Conservation (phyloP, 1,284 basidiomycete genomes). For the Meira nashicola region DNA sequence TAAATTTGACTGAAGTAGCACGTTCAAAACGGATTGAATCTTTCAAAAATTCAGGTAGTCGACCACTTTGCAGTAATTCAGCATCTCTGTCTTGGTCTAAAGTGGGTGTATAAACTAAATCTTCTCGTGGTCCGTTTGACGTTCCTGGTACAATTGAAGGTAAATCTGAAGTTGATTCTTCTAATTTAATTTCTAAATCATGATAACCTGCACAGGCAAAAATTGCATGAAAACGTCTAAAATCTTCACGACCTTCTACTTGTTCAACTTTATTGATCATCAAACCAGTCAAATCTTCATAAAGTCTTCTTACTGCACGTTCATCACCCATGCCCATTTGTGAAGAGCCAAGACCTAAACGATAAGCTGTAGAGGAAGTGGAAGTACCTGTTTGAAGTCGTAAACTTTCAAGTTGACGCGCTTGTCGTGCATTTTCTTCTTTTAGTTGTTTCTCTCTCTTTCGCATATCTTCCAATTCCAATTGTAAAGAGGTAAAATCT, state of each 20-base stretch:
- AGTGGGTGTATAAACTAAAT: conserved; percentile 45
- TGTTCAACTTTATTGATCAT: conserved; percentile 23
- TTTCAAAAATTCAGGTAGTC: conserved; percentile 23
- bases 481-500: too few relatives aligned
- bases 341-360: not conserved
- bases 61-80: conserved; percentile 18
- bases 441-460: not conserved
- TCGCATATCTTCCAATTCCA: too few relatives aligned
- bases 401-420: not conserved
- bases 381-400: not conserved
- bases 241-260: conserved; percentile 15
- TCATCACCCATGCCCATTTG: conserved; percentile 20
- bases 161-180: conserved; percentile 24
- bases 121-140: conserved; percentile 21
- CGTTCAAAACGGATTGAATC: conserved; percentile 30
- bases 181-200: conserved; percentile 40
- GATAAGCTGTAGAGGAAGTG: not conserved
- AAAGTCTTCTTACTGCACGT: conserved; percentile 42
- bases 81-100: conserved; percentile 40
- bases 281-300: conserved; percentile 50
- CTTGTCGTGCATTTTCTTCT: conserved; percentile 4
- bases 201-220: conserved; percentile 44
- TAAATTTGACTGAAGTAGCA: conserved; percentile 20
- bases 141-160: not conserved
- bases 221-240: conserved; percentile 32